Conservation (phyloP, 371 early-diverging fungal genomes). For the Globomyces sp. region DNA sequence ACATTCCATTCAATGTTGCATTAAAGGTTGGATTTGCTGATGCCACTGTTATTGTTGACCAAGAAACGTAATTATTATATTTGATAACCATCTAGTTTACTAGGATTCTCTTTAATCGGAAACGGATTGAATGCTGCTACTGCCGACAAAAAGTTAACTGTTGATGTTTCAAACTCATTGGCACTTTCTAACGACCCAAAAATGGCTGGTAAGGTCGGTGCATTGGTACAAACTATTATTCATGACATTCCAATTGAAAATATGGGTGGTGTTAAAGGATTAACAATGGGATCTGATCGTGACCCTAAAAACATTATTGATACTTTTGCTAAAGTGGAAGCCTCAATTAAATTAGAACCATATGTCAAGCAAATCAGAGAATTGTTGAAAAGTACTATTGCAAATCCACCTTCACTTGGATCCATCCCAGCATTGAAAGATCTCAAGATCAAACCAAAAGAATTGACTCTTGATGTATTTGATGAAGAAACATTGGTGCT, state of each 20-base stretch:
- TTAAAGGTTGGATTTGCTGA: constrained; percentile 3
- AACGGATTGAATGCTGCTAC: background rate
- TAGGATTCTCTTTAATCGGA: background rate
- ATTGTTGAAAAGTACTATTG: background rate
- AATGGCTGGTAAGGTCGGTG: background rate
- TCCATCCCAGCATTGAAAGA: background rate
- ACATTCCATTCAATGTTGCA: background rate
- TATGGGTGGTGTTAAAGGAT: background rate
- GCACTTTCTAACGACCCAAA: no score
- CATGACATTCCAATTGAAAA: background rate
- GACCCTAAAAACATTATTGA: background rate
- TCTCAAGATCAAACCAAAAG: background rate
- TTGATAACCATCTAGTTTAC: background rate
- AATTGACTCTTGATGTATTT: constrained; percentile 1
- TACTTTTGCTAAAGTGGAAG: background rate
- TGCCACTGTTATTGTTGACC: background rate
- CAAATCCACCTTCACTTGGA: background rate
- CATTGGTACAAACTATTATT: background rate
- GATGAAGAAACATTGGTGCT: constrained; percentile 3
- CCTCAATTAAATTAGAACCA: background rate
- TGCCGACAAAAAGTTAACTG: background rate
- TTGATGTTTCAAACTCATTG: background rate
- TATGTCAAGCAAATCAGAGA: background rate
- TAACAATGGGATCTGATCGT: constrained; percentile 2
- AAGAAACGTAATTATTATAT: background rate